Evolutionary conservation across 306 rosid genomes (phyloP), one percentile per base, ranked within the genome.

Genomic region (Sesbania bispinosa): DNA sequence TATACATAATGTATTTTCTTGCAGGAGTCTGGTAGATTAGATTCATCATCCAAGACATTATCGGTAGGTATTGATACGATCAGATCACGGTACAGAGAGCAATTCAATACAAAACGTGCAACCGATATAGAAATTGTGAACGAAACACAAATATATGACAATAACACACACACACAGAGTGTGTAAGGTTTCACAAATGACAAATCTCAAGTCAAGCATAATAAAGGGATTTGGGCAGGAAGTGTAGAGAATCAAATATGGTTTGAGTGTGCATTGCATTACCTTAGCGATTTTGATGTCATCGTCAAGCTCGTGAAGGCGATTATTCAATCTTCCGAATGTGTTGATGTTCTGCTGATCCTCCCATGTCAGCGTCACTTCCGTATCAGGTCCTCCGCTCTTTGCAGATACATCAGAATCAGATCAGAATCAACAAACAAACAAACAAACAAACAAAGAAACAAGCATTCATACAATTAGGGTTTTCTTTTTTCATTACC

Each of bases 341-440:
- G 87, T 94, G 88, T 93, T 92, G 71, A 92, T 89, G 46, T 88
- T 85, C 71, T 82, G 96, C 66, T 89, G 98, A 62, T 89, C 92
- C 68, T 89, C 96, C 90, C 98, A 92, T 57, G 96, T 87, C n/a
- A n/a, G n/a, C n/a, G n/a, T n/a, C 59, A 92, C 94, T 81, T 92
- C 92, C 41, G 88, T 77, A 0, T 92, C 90, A 51, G 98, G 86
- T 86, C 95, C 96, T 83, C 80, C 64, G 13, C 77, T 89, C 98
- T 90, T 69, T 21, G n/a, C n/a, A n/a, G n/a, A n/a, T n/a, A n/a
- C n/a, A n/a, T n/a, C n/a, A n/a, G n/a, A n/a, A n/a, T 27, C 29
- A 47, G 4, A 59, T 54, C 32, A 9, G 3, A 57, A 45, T 43
- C 26, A 45, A 46, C n/a, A n/a, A n/a, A n/a, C n/a, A n/a, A n/a